Base-by-base conservation (phyloP, 768 basidiomycete species). In the Boletellus ananiceps region DNA sequence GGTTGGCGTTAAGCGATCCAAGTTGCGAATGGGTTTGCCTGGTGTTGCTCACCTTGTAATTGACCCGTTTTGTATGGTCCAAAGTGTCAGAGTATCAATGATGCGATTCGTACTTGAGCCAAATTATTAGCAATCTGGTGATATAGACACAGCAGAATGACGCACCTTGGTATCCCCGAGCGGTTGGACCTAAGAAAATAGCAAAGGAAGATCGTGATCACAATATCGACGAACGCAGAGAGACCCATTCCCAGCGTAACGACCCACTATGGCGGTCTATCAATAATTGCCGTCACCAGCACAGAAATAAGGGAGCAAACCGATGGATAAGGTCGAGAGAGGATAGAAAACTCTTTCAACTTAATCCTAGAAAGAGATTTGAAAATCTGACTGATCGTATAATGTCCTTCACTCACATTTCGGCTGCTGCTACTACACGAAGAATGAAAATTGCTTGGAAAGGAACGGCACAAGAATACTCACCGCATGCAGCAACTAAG, bases 241-340 rank as follows among this genome's bases (percentile, higher is more conserved):
- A 80, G 65, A 1, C 69, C 57, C 0, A 81, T 61, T 9, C 77
- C 78, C 1, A 68, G 56, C 3, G 78, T 78, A 52, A 78, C 76
- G 5, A 71, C 56, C 67, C 71, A 73, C 76, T 80, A 32, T 7
- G 8, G 23, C 15, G 3, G 21, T 31, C 23, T 25, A 33, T 50
- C 33, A 48, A 18, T 4, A n/a, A 47, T 8, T 31, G 12, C 3
- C 6, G 8, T 23, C 16, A 8, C 32, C 8, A 34, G 31, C 12
- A 29, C 25, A 4, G 21, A 42, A 39, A 35, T 12, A 27, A 8
- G 9, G 32, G 1, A n/a, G 32, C 56, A 8, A 41, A 60, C 48
- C 35, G 47, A 51, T 36, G 59, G 43, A 25, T 49, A 64, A 9
- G 43, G 27, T 7, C 8, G 33, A 1, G 18, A 32, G 32, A 56